Percentiles rank a stretch among this genome's conserved stretches.
These are phyloP conservation scores for Santalum album DNA, from an alignment of 164 flowering plant genomes.

Conservation along the genomic window DNA sequence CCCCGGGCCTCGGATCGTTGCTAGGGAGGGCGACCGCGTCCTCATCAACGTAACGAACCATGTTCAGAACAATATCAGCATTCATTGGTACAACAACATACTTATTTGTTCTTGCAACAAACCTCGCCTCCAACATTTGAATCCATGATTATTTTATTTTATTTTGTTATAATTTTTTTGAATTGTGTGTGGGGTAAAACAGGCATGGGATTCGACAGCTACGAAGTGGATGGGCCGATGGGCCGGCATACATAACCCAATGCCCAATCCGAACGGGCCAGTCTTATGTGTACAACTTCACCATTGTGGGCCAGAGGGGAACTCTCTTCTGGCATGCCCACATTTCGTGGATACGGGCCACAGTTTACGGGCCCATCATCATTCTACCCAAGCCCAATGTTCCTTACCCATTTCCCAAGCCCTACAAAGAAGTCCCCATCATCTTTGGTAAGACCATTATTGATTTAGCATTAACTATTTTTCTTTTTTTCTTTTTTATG, in stretches of 20 bases:
- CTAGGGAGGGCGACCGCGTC: slow-evolving; percentile 41
- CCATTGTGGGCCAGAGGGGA: slow-evolving; percentile 41
- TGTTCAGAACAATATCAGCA: slow-evolving; percentile 27
- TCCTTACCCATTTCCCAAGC: slow-evolving; percentile 41
- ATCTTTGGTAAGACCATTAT: slow-evolving; percentile 41
- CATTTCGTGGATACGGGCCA: slow-evolving; percentile 38
- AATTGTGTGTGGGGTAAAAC: not conserved
- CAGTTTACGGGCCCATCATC: slow-evolving; percentile 41
- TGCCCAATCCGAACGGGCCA: slow-evolving; percentile 48
- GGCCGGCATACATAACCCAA: slow-evolving; percentile 47
- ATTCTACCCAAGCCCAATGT: slow-evolving; percentile 29
- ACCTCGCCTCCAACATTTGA: not conserved
- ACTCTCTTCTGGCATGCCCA: slow-evolving; percentile 51
- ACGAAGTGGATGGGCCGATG: slow-evolving; percentile 46
- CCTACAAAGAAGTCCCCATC: slow-evolving; percentile 40
- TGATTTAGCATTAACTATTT: not conserved
- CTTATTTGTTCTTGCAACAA: not conserved
- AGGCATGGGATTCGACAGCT: slow-evolving; percentile 48
- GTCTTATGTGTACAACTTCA: slow-evolving; percentile 42
- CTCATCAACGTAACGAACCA: slow-evolving; percentile 34
- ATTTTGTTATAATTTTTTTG: not conserved
- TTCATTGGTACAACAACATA: slow-evolving; percentile 49
- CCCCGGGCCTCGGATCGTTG: slow-evolving; percentile 38
- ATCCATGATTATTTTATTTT: no score
- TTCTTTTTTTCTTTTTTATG: not conserved